These are phyloP conservation scores for Lichtheimia hyalospora DNA, from an alignment of 371 early-diverging fungal species.

Conservation along the genomic window DNA sequence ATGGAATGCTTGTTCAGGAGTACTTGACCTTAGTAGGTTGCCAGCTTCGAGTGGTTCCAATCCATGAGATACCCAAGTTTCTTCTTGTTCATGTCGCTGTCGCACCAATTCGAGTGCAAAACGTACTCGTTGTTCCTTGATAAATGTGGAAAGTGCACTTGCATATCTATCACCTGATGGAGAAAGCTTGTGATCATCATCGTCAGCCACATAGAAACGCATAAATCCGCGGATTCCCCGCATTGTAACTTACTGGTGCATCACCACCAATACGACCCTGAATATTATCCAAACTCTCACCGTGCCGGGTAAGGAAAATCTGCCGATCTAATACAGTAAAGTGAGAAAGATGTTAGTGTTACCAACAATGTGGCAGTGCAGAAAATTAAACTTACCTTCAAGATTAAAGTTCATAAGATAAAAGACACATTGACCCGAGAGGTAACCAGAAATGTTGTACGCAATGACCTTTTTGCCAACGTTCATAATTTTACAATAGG, in stretches of 20 bases:
- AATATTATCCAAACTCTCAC: constrained; percentile 67
- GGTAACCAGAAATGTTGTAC: constrained; percentile 77
- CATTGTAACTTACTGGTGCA: constrained; percentile 54
- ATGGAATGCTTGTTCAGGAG: constrained; percentile 7
- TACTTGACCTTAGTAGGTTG: background rate
- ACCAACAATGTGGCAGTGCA: background rate
- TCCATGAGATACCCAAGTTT: constrained; percentile 27
- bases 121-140: constrained; percentile 42
- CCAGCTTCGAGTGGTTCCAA: constrained; percentile 30
- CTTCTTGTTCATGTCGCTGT: constrained; percentile 29
- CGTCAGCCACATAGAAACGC: too few relatives aligned
- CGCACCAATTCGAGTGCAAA: constrained; percentile 41
- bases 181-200: constrained; percentile 42
- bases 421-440: constrained; percentile 82
- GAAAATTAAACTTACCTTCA: constrained; percentile 25
- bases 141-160: constrained; percentile 65
- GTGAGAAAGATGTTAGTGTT: background rate
- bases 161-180: constrained; percentile 63
- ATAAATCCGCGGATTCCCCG: too few relatives aligned
- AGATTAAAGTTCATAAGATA: constrained; percentile 83
- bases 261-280: constrained; percentile 74
- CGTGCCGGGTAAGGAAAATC: constrained; percentile 83
- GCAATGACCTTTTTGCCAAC: constrained; percentile 86
- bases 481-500: constrained; percentile 82
- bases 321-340: constrained; percentile 57